Base-by-base conservation (phyloP, 176 grass and related monocot genomes). In the Hordeum marinum region DNA sequence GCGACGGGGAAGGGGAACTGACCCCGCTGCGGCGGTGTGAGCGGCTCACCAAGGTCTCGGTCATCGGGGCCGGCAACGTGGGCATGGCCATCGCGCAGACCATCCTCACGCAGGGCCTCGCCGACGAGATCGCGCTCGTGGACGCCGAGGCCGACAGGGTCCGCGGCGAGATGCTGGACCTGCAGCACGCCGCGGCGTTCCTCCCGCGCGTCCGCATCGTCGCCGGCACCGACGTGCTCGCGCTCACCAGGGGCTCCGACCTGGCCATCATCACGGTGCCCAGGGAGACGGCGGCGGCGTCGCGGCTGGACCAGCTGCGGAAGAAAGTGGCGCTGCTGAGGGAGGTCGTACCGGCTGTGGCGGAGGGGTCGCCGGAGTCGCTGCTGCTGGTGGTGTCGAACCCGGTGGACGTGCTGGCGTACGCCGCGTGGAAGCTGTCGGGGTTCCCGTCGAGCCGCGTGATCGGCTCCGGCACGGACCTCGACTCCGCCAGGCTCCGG, bases 11-110 rank as follows among this genome's bases (percentile, higher is more conserved):
- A 42, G 41, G 41, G 9, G 5, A 34, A 34, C 32, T 34, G 32
- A 34, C 32, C 32, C 34, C 35, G 21, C 55, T 35, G 11, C 80
- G 2, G 9, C 81, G 6, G 54, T 9, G 0, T 21, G 54, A 57
- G 9, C 81, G 85, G 18, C 80, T 68, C 26, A 91, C 39, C 10
- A 94, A 94, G 68, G 84, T 94, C 39, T 89, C 89, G 0, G 75
- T 94, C 3, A 65, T 94, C 27, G 92, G 92, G 39, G 72, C 76
- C 17, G 92, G 92, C 11, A 89, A 94, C 63, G 89, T 94, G 23
- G 92, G 92, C 35, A 94, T 94, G 92, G 92, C 92, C 17, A 91
- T 94, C 85, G 89, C 89, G 14, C 92, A 94, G 78, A 91, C 92
- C 20, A 91, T 94, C 69, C 86, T 94, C 0, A 91, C 92, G 7